Evolutionary conservation across 495 filamentous ascomycete species (phyloP).

Genomic region (Penicillium lagena): DNA sequence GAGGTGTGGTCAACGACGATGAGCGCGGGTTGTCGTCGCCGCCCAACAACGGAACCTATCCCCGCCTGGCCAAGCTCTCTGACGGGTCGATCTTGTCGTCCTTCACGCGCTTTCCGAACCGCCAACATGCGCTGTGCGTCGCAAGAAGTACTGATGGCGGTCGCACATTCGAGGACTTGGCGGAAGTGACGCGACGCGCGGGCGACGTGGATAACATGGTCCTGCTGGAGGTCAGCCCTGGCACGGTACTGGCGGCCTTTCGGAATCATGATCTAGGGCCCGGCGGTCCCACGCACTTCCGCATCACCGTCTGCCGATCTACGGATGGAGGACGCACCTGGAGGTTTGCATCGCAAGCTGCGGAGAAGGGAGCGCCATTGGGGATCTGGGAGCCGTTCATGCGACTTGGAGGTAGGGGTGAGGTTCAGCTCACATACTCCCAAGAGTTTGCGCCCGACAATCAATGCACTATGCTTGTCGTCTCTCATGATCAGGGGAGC

Average conservation of each 20-base stretch:
- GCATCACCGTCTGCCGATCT: slow-evolving; percentile 55
- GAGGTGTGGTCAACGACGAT: slow-evolving; percentile 25
- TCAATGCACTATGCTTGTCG: slow-evolving; percentile 54
- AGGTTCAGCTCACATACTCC: slow-evolving; percentile 53
- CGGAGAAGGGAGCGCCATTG: slow-evolving; percentile 31
- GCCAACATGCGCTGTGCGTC: slow-evolving; percentile 23
- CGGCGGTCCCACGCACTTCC: slow-evolving; percentile 40
- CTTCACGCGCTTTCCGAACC: slow-evolving; percentile 31
- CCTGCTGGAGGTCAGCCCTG: slow-evolving; percentile 44
- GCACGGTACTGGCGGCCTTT: slow-evolving; percentile 49
- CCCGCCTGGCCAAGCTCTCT: slow-evolving; percentile 28
- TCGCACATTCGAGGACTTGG: slow-evolving; percentile 25
- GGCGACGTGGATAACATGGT: slow-evolving; percentile 56
- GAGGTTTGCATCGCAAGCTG: slow-evolving; percentile 49
- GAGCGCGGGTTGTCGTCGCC: slow-evolving; percentile 35
- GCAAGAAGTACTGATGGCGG: slow-evolving; percentile 31
- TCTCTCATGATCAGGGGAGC: slow-evolving; percentile 46
- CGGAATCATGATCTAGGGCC: slow-evolving; percentile 50
- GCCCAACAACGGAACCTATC: slow-evolving; percentile 34
- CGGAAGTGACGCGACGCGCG: slow-evolving; percentile 29
- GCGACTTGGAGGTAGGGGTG: slow-evolving; percentile 39
- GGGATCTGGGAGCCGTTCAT: slow-evolving; percentile 61
- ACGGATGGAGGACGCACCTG: slow-evolving; percentile 47
- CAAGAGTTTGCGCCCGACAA: slow-evolving; percentile 48
- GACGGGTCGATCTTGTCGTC: slow-evolving; percentile 36